phyloP scores from a whole-genome alignment of 768 basidiomycete species.

The Suillus hirtellus region DNA sequence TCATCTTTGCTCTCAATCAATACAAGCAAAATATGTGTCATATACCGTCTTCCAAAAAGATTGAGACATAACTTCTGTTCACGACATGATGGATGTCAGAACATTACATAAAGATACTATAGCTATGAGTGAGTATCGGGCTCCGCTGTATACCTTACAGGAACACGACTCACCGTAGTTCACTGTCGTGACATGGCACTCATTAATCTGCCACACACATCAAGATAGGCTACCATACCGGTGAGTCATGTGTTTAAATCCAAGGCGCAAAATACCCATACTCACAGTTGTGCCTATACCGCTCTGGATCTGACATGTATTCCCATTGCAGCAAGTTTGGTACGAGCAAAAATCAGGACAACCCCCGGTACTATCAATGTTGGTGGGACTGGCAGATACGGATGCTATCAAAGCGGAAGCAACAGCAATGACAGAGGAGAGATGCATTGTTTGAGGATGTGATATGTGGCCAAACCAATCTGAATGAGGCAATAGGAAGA shows the following conservation, averaged over 20 bases:
- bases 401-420: not conserved
- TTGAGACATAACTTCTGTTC: not conserved
- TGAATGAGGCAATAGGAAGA: not conserved
- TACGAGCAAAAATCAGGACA: not conserved
- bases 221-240: not conserved
- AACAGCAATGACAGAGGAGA: not conserved
- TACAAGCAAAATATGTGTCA: too few species aligned
- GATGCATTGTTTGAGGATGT: not conserved
- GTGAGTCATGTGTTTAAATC: not conserved
- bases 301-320: not conserved
- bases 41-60: too few species aligned
- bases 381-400: not conserved
- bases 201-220: not conserved
- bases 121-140: too few species aligned
- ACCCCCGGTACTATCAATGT: too few species aligned
- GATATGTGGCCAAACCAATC: not conserved
- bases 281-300: too few species aligned
- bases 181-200: not conserved
- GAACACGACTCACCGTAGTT: not conserved
- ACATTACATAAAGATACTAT: too few species aligned
- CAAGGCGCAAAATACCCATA: too few species aligned
- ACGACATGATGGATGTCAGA: not conserved
- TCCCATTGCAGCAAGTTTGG: accelerated
- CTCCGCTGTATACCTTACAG: not conserved
- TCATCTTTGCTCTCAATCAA: too few species aligned